phyloP scores from a whole-genome alignment of 2,329 filamentous ascomycete genomes.

The Penicillium sp. region DNA sequence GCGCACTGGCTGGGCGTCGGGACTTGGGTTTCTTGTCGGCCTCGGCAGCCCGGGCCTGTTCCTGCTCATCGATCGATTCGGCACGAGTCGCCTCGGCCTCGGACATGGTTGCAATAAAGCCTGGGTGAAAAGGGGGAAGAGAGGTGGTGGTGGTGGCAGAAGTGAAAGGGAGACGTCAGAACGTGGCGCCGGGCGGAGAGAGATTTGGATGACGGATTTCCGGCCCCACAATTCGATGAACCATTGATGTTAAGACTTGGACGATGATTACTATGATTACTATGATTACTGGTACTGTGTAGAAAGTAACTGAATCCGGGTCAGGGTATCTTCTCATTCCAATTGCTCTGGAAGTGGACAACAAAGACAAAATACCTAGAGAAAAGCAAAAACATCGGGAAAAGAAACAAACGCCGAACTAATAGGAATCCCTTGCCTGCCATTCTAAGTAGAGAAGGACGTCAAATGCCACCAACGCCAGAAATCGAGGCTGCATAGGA shows the following conservation, averaged over 20 bases:
- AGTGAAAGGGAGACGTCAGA: constrained; percentile 18
- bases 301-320: constrained; percentile 17
- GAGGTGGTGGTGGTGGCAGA: not conserved
- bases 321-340: constrained; percentile 24
- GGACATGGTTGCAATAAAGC: constrained; percentile 36
- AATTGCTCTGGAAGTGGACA: constrained; percentile 6
- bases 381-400: constrained; percentile 2
- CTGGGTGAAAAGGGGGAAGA: constrained; percentile 2
- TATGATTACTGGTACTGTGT: not conserved
- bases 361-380: not conserved
- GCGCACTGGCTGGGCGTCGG: constrained; percentile 81
- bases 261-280: too few species aligned
- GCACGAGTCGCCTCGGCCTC: constrained; percentile 36
- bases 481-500: constrained; percentile 1
- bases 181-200: constrained; percentile 23
- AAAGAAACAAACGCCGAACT: constrained; percentile 3
- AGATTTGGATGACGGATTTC: constrained; percentile 5
- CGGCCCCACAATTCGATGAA: not conserved
- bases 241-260: too few species aligned
- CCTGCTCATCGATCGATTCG: constrained; percentile 43
- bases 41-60: constrained; percentile 34
- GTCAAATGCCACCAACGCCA: constrained; percentile 8
- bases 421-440: constrained; percentile 15
- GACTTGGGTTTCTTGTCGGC: constrained; percentile 77
- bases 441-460: constrained; percentile 18